Conservation (phyloP, 2,329 filamentous ascomycete species). For the Stenocarpella maydis region DNA sequence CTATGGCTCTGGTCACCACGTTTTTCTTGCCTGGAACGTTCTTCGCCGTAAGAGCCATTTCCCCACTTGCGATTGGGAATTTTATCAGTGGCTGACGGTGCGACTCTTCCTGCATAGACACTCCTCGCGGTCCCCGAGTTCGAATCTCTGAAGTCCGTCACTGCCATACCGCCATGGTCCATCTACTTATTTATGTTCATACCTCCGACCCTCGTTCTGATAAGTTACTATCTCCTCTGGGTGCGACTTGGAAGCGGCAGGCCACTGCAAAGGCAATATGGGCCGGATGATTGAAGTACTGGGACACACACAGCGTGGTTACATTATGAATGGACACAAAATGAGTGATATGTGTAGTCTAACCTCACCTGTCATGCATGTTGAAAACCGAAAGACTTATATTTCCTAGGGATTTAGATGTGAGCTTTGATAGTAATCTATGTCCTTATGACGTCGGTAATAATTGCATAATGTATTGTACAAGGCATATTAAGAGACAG, state of each 20-base stretch:
- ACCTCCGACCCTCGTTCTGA: not conserved
- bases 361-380: too few relatives aligned
- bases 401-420: too few relatives aligned
- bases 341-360: too few relatives aligned
- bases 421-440: too few relatives aligned
- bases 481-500: too few relatives aligned
- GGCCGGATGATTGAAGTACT: not conserved
- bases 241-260: not conserved
- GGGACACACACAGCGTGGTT: too few relatives aligned
- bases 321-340: too few relatives aligned
- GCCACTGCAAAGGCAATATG: not conserved
- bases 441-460: too few relatives aligned
- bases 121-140: slow-evolving; percentile 31
- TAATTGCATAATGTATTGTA: too few relatives aligned
- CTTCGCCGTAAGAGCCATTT: slow-evolving; percentile 23
- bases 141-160: slow-evolving; percentile 13
- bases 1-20: slow-evolving; percentile 33
- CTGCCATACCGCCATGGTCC: not conserved
- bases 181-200: not conserved
- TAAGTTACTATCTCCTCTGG: not conserved
- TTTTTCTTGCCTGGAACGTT: slow-evolving; percentile 33
- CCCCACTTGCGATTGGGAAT: not conserved
- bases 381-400: too few relatives aligned
- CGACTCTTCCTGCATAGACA: slow-evolving; percentile 1
- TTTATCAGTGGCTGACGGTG: not conserved